Evolutionary conservation across 179 eudicot genomes (phyloP).

Genomic region (Kewa caespitosa): DNA sequence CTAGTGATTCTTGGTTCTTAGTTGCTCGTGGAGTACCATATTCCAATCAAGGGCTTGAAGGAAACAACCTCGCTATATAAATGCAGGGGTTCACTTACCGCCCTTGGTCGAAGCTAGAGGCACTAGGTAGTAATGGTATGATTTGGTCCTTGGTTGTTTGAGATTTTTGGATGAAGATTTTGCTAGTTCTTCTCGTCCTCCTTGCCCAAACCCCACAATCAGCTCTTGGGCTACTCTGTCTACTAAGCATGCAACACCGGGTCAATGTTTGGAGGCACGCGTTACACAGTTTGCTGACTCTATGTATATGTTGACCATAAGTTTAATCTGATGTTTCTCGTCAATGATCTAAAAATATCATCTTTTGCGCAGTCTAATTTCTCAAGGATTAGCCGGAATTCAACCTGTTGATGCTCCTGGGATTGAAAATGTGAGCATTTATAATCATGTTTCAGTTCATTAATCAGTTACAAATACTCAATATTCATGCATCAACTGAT

Average conservation of each 20-base stretch:
- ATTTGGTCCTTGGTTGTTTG: not conserved
- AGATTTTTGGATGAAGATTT: not conserved
- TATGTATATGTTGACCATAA: too few species aligned
- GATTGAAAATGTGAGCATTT: conserved; percentile 63
- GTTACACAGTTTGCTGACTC: too few species aligned
- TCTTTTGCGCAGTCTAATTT: conserved; percentile 51
- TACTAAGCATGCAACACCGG: not conserved
- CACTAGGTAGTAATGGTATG: too few species aligned
- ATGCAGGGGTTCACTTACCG: too few species aligned
- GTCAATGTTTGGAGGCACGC: not conserved
- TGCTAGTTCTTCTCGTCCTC: not conserved
- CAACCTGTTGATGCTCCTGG: conserved; percentile 74
- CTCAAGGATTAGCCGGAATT: conserved; percentile 85
- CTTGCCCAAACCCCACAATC: too few species aligned
- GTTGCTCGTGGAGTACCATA: too few species aligned
- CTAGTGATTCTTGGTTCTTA: too few species aligned
- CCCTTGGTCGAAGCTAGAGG: too few species aligned
- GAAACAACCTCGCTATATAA: too few species aligned
- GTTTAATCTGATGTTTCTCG: not conserved
- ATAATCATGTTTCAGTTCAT: not conserved
- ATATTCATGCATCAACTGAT: not conserved
- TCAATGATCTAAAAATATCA: not conserved
- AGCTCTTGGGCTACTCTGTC: not conserved
- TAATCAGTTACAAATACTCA: not conserved
- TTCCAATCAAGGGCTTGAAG: too few species aligned